Percentiles rank a stretch among this genome's conserved stretches.
Conservation (phyloP, 371 early-diverging fungal genomes). For the Mortierella sp. region DNA sequence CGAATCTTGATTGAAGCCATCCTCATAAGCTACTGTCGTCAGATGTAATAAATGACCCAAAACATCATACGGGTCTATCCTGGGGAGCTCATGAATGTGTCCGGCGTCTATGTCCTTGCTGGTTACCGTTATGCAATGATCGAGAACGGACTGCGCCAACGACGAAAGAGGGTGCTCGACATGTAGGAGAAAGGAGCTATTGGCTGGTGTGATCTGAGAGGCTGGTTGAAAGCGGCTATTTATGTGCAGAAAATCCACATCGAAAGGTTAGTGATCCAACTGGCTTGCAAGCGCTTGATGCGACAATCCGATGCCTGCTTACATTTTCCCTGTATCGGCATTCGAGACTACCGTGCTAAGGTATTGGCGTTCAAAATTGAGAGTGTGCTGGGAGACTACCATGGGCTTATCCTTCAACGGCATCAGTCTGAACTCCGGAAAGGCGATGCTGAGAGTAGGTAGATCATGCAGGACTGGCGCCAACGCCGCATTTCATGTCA, state of each 20-base stretch:
- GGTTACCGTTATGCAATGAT: constrained; percentile 7
- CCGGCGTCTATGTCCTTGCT: neutral
- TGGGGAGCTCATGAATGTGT: constrained; percentile 11
- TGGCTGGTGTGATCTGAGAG: constrained; percentile 22
- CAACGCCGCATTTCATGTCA: neutral
- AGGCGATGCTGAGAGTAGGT: constrained; percentile 27
- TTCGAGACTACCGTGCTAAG: constrained; percentile 18
- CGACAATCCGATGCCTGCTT: neutral
- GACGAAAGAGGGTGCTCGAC: constrained; percentile 13
- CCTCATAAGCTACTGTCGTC: neutral
- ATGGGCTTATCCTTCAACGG: constrained; percentile 4
- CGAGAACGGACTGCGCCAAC: constrained; percentile 21
- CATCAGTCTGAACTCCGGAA: constrained; percentile 28
- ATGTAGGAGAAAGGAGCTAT: constrained; percentile 2
- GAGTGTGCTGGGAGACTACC: constrained; percentile 9
- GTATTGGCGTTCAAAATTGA: constrained; percentile 29
- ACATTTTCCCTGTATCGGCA: constrained; percentile 31
- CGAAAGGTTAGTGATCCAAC: neutral
- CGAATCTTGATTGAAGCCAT: too few relatives aligned
- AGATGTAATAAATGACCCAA: constrained; percentile 9
- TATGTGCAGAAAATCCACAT: neutral
- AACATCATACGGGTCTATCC: constrained; percentile 18
- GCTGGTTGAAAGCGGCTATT: constrained; percentile 25
- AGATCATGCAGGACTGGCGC: constrained; percentile 34
- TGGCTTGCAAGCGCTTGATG: neutral